Base-by-base conservation (phyloP, 1,284 basidiomycete genomes). In the Fomes fomentarius region DNA sequence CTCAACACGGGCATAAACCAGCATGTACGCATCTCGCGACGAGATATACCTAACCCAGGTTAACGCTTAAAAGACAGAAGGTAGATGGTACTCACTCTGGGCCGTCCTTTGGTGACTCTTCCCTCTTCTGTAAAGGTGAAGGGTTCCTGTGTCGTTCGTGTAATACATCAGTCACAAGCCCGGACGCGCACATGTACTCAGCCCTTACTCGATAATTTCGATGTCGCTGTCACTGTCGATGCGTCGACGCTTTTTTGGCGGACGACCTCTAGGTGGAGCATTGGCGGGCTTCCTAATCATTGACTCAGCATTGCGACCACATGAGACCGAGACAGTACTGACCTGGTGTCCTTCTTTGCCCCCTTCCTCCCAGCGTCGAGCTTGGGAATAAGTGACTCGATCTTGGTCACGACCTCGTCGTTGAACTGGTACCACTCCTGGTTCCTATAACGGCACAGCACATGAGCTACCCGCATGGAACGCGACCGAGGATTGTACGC, bases 21-120 rank as follows among this genome's bases (percentile, higher is more conserved):
- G 80, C 93, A 96, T 95, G 72, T 97, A 96, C 22, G 92, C 93
- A 62, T 95, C 92, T 69, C 83, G 89, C 1, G 93, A 94, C 1
- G 80, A 76, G 54, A 69, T 59, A 48, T 63, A 63, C 43, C 71
- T 67, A 43, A 22, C 10, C 55, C 28, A 50, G 21, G 40, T 59
- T n/a, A 55, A 21, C 19, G 9, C 30, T 22, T 22, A 7, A 5
- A 26, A 31, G 6, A 3, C 6, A 12, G 50, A 11, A 7, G 25
- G 12, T 14, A 14, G 21, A 24, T 10, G 12, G 19, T 28, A 37
- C 63, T 38, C 40, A 69, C 67, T 65, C 61, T 24, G 64, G 49
- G 34, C 56, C 58, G 4, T 64, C 60, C 4, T 28, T 34, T 14
- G 50, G 26, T 15, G 51, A 53, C 11, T 15, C 42, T 30, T 48